Base-by-base conservation (phyloP, 768 basidiomycete species). In the Russula abietina region DNA sequence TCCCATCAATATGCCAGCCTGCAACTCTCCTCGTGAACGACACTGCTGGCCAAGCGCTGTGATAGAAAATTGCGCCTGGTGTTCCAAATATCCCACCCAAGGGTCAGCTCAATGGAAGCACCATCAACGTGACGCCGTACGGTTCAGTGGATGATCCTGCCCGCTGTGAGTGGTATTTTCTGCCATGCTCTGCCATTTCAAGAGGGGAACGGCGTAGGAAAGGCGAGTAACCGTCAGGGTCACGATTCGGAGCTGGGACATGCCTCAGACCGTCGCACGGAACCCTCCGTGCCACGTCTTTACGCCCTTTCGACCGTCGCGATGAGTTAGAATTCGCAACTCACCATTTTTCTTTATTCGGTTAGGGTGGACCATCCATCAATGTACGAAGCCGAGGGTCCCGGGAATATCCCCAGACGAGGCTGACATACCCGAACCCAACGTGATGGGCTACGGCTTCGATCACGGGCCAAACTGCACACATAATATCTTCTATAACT, bases 401-500 rank as follows among this genome's bases (percentile, higher is more conserved):
- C 0, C 73, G 0, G 78, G 79, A 0, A 58, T 86, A 1, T 71
- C 75, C 0, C 64, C 74, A 0, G 85, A 86, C 66, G 71, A 82
- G 1, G 63, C 74, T 0, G 68, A 62, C n/a, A n/a, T 80, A 24
- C 83, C 84, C 8, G 83, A 85, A 82, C 84, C 85, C 39, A n/a
- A 68, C 71, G 12, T 83, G 2, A 72, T 84, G 19, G 85, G 83
- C 1, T 85, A 81, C 52, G 82, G 79, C 3, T 86, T 86, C 61
- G 85, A 86, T 62, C 84, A 86, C 62, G 85, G 85, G 1, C 85
- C 85, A 2, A 84, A 83, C 67, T 86, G 84, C 67, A 79, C 82
- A 4, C 85, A 86, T 86, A n/a, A n/a, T n/a, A n/a, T n/a, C n/a
- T n/a, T n/a, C n/a, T n/a, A 86, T 50, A 77, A 84, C 62, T 86